These are phyloP conservation scores for Annulohypoxylon bovei DNA, from an alignment of 495 filamentous ascomycete genomes.

Conservation along the genomic window DNA sequence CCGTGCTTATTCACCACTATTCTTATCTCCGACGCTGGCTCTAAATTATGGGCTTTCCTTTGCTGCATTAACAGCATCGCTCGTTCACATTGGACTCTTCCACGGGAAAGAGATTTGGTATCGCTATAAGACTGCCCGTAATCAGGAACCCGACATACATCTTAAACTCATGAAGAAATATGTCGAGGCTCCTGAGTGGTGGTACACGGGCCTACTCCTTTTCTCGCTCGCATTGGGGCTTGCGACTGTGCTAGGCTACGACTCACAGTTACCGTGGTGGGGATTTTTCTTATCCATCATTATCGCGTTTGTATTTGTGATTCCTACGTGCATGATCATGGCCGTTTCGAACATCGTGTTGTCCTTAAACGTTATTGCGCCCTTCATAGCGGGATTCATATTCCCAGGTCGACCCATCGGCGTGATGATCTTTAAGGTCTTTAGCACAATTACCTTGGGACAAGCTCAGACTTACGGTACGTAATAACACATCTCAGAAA, in stretches of 20 bases:
- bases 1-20: constrained; percentile 66
- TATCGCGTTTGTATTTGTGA: constrained; percentile 59
- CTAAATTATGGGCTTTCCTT: constrained; percentile 69
- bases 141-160: constrained; percentile 71
- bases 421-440: constrained; percentile 74
- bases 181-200: constrained; percentile 69
- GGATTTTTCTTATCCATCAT: constrained; percentile 63
- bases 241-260: constrained; percentile 62
- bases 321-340: constrained; percentile 64
- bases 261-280: constrained; percentile 56
- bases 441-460: constrained; percentile 66
- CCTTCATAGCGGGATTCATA: constrained; percentile 73
- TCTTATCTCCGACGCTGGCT: constrained; percentile 68
- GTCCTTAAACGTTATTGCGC: constrained; percentile 67
- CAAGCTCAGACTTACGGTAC: constrained; percentile 62
- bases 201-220: constrained; percentile 64
- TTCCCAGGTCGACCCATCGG: constrained; percentile 68
- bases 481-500: neutral
- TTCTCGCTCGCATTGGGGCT: constrained; percentile 63
- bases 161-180: constrained; percentile 69
- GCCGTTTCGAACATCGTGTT: constrained; percentile 65
- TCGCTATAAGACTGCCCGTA: constrained; percentile 57
- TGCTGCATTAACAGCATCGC: constrained; percentile 64
- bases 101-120: constrained; percentile 65
- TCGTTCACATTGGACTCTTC: constrained; percentile 66